Conservation (phyloP, 495 filamentous ascomycete genomes). For the Podospora bellae-mahoneyi region DNA sequence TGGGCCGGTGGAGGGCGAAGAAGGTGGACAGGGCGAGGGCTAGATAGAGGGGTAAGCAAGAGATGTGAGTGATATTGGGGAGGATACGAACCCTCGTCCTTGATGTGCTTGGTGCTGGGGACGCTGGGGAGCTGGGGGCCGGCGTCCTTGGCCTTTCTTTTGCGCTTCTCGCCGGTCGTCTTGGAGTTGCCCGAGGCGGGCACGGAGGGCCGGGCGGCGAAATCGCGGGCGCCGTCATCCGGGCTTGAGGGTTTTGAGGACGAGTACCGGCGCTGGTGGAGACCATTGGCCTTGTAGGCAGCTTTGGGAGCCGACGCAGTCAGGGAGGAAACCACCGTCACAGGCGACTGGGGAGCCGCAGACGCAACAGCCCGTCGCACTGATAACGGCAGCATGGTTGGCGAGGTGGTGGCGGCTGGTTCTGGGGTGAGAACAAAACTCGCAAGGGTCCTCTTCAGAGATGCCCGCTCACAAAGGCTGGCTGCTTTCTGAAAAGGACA, state of each 20-base stretch:
- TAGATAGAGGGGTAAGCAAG: constrained; percentile 32
- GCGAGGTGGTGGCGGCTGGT: not conserved
- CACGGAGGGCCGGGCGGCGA: constrained; percentile 40
- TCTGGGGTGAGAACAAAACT: constrained; percentile 11
- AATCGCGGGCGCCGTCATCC: constrained; percentile 48
- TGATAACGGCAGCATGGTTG: constrained; percentile 50
- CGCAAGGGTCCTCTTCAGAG: not conserved
- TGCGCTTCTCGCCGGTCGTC: constrained; percentile 45
- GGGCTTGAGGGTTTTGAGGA: constrained; percentile 57
- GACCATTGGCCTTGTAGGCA: constrained; percentile 35
- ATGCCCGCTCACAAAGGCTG: not conserved
- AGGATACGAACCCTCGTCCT: constrained; percentile 61
- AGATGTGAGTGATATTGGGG: not conserved
- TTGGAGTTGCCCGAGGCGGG: constrained; percentile 40
- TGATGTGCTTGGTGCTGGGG: constrained; percentile 75
- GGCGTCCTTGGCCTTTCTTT: constrained; percentile 42
- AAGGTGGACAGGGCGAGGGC: constrained; percentile 86
- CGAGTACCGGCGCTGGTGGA: constrained; percentile 50
- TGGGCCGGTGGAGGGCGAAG: constrained; percentile 93
- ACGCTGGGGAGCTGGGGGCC: constrained; percentile 67
- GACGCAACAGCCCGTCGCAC: constrained; percentile 45
- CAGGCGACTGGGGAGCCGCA: constrained; percentile 41
- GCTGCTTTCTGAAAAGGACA: not conserved
- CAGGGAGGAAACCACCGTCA: constrained; percentile 36
- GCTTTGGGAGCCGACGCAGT: constrained; percentile 37